Conservation (phyloP, 2,329 filamentous ascomycete genomes). For the Mycogone perniciosa region DNA sequence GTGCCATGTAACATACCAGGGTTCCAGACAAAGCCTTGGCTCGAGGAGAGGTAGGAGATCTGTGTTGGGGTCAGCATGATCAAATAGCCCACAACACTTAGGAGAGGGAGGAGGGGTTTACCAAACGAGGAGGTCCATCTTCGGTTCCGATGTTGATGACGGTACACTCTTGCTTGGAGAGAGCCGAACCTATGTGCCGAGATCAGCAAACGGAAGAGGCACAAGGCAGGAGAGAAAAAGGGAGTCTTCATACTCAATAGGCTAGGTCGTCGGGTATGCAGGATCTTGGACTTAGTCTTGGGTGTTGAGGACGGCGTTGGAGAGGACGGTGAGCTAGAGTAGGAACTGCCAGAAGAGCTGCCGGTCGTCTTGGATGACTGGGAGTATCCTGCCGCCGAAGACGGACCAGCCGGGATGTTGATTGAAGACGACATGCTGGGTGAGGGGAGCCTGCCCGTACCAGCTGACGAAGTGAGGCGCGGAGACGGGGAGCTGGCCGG, state of each 20-base stretch:
- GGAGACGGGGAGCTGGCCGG: conserved; percentile 2
- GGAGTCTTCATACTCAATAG: conserved; percentile 46
- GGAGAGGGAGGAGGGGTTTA: conserved; percentile 35
- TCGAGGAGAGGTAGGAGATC: conserved; percentile 75
- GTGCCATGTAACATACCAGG: conserved; percentile 46
- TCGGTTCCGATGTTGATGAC: conserved; percentile 72
- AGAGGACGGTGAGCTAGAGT: conserved; percentile 40
- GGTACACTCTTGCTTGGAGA: conserved; percentile 70
- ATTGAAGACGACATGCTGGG: conserved; percentile 60
- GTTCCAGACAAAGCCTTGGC: conserved; percentile 79
- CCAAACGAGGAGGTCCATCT: conserved; percentile 65
- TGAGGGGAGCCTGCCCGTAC: conserved; percentile 9
- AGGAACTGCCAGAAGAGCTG: conserved; percentile 40
- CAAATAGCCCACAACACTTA: neutral
- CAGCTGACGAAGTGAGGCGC: conserved; percentile 1
- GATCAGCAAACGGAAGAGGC: conserved; percentile 23
- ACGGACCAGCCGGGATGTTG: conserved; percentile 51
- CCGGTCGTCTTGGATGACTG: conserved; percentile 39
- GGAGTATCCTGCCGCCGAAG: conserved; percentile 29
- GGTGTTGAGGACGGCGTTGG: conserved; percentile 52
- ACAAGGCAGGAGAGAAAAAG: conserved; percentile 1
- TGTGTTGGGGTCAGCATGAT: conserved; percentile 26
- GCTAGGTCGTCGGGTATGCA: conserved; percentile 53
- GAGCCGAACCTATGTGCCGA: conserved; percentile 53
- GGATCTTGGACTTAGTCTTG: conserved; percentile 41